Evolutionary conservation across 441 rosid genomes (phyloP).

Genomic region (Erodium trifolium): DNA sequence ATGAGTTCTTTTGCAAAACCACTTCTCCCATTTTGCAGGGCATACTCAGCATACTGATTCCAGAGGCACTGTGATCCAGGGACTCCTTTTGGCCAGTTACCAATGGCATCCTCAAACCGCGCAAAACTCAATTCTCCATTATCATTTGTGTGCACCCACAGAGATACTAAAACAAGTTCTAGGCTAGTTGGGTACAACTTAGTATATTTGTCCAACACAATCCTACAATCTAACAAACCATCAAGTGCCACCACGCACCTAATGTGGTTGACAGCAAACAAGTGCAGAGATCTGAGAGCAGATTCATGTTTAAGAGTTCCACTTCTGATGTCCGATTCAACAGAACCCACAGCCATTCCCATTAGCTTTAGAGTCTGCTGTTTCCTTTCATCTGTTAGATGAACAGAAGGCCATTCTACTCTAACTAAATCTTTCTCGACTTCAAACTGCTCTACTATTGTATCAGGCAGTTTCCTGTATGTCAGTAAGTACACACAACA

Average conservation of each 20-base stretch:
- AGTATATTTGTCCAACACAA: slow-evolving; percentile 45
- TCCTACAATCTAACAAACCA: slow-evolving; percentile 35
- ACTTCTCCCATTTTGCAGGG: slow-evolving; percentile 41
- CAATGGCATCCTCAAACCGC: slow-evolving; percentile 65
- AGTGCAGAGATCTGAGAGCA: slow-evolving; percentile 32
- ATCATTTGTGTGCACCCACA: slow-evolving; percentile 37
- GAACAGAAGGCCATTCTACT: slow-evolving; percentile 60
- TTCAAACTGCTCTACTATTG: slow-evolving; percentile 51
- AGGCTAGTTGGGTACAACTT: slow-evolving; percentile 54
- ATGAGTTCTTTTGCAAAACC: slow-evolving; percentile 49
- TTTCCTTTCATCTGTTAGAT: slow-evolving; percentile 40
- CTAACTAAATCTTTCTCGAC: slow-evolving; percentile 49
- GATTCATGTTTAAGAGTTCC: slow-evolving; percentile 24
- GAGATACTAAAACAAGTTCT: slow-evolving; percentile 58
- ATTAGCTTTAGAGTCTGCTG: slow-evolving; percentile 37
- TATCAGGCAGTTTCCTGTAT: slow-evolving; percentile 78
- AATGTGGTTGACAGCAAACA: slow-evolving; percentile 51
- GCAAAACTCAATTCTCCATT: slow-evolving; percentile 26
- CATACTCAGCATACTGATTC: slow-evolving; percentile 83
- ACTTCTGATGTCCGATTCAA: slow-evolving; percentile 22
- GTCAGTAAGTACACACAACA: slow-evolving; percentile 77
- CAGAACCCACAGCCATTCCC: slow-evolving; percentile 36
- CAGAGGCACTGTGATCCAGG: slow-evolving; percentile 73
- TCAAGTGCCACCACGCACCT: slow-evolving; percentile 52
- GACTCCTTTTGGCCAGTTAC: slow-evolving; percentile 54